Evolutionary conservation across 1,284 basidiomycete species (phyloP).

Genomic region (Golubevia pallescens): DNA sequence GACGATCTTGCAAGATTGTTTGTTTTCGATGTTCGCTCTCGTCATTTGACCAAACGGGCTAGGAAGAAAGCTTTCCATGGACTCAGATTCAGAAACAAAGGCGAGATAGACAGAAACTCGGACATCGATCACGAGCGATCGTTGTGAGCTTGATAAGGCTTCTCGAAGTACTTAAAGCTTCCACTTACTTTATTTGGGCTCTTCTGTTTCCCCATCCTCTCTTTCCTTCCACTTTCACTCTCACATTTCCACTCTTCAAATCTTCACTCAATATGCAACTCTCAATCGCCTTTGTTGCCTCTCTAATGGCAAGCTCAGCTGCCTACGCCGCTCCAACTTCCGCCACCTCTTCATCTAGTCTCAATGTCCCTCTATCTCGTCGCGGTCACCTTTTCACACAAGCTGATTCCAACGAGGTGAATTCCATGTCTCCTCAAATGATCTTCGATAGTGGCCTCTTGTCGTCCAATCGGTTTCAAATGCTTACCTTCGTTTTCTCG

Average conservation of each 20-base stretch:
- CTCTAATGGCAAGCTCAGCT: slow-evolving; percentile 30
- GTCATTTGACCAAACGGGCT: no score
- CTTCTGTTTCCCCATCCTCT: background rate
- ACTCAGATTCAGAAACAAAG: no score
- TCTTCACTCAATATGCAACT: slow-evolving; percentile 30
- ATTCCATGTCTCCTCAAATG: background rate
- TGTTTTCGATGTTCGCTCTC: no score
- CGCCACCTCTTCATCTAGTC: slow-evolving; percentile 21
- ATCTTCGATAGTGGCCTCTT: background rate
- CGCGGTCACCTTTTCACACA: slow-evolving; percentile 21
- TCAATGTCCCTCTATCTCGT: slow-evolving; percentile 35
- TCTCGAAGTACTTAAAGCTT: no score
- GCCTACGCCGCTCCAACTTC: slow-evolving; percentile 29
- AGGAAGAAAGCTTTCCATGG: no score
- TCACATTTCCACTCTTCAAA: slow-evolving; percentile 2
- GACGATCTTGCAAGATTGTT: no score
- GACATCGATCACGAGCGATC: no score
- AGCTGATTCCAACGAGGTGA: slow-evolving; percentile 15
- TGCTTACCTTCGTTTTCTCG: background rate
- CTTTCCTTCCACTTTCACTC: background rate
- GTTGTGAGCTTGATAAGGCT: no score
- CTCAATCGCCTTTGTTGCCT: slow-evolving; percentile 38
- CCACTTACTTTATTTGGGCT: background rate
- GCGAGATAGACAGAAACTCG: no score
- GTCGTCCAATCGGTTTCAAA: background rate